Percentiles rank a stretch among this genome's conserved stretches.
phyloP scores from a whole-genome alignment of 495 filamentous ascomycete genomes.

The Durotheca rogersii region DNA sequence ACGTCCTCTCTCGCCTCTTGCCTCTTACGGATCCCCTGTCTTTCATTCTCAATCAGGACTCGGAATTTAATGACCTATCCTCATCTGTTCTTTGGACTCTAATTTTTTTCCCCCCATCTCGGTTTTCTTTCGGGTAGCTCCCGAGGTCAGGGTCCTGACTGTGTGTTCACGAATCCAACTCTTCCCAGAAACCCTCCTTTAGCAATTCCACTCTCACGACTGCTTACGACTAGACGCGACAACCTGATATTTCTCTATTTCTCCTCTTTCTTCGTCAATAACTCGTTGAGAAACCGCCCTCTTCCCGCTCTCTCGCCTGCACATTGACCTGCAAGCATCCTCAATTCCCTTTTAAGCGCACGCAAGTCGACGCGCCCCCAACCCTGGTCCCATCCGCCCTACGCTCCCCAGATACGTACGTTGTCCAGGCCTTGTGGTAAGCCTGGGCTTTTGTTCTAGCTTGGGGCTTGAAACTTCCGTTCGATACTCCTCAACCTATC shows the following conservation, averaged over 20 bases:
- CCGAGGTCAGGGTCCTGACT: too few relatives aligned
- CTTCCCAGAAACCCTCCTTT: slow-evolving; percentile 13
- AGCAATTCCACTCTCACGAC: slow-evolving; percentile 11
- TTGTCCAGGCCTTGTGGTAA: neutral
- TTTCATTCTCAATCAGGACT: slow-evolving; percentile 19
- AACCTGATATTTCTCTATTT: neutral
- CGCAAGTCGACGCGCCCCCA: neutral
- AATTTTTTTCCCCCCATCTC: slow-evolving; percentile 1
- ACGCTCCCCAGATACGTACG: too few relatives aligned
- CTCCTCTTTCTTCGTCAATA: neutral
- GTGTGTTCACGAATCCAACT: slow-evolving; percentile 14
- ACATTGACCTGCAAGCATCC: too few relatives aligned
- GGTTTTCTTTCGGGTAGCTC: slow-evolving; percentile 9
- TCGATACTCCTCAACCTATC: neutral
- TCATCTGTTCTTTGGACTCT: slow-evolving; percentile 15
- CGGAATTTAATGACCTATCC: slow-evolving; percentile 4
- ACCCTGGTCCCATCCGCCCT: too few relatives aligned
- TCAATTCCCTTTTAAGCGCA: neutral
- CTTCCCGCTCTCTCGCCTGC: too few relatives aligned
- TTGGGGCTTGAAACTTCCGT: neutral
- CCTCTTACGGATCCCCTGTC: slow-evolving; percentile 1
- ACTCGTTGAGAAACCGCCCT: too few relatives aligned
- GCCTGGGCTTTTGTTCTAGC: neutral
- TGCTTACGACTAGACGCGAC: slow-evolving; percentile 16
- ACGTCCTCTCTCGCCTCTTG: neutral